Base-by-base conservation (phyloP, 805 yeast genomes). In the Wickerhamiella domercqiae region DNA sequence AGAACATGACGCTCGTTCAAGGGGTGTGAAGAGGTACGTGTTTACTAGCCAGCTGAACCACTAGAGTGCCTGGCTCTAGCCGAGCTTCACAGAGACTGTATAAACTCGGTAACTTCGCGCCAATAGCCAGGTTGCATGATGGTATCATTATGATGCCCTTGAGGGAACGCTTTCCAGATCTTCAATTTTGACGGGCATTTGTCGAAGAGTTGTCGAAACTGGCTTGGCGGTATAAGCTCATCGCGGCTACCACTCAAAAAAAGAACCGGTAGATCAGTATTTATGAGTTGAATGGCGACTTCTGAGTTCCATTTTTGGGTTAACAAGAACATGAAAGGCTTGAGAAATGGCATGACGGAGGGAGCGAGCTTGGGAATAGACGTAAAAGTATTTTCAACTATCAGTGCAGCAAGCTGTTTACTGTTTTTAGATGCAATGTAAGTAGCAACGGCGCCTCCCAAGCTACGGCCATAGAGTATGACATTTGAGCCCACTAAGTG, bases 371-470 rank as follows among this genome's bases (percentile, higher is more conserved):
- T 76, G 5, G 76, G 68, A 14, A 87, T 70, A 37, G 77, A 71
- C 36, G 82, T 59, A 44, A 87, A 87, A 1, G 97, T 83, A 55
- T 87, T 87, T 51, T 87, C 98, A 25, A 87, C 56, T 2, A 90
- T 67, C 7, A 86, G 47, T 1, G 78, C 94, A 38, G 66, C 64
- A 11, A 82, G 61, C 1, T 56, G 48, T 48, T 66, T 69, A 17
- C 65, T 66, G 2, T 53, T 43, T 11, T 49, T 43, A 2, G 82
- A 65, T 0, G 90, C 84, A 37, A 83, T 68, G 57, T 83, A 79
- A 15, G 84, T 70, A 5, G 93, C 83, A 25, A 81, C 94, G 0
- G 97, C 98, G 3, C 97, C 97, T 25, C 98, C 98, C 9, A 87
- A 61, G 7, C 94, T 81, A 35, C 96, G 66, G 2, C 97, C 97